Evolutionary conservation across 1,284 basidiomycete species (phyloP).

Genomic region (Heterobasidion irregulare): DNA sequence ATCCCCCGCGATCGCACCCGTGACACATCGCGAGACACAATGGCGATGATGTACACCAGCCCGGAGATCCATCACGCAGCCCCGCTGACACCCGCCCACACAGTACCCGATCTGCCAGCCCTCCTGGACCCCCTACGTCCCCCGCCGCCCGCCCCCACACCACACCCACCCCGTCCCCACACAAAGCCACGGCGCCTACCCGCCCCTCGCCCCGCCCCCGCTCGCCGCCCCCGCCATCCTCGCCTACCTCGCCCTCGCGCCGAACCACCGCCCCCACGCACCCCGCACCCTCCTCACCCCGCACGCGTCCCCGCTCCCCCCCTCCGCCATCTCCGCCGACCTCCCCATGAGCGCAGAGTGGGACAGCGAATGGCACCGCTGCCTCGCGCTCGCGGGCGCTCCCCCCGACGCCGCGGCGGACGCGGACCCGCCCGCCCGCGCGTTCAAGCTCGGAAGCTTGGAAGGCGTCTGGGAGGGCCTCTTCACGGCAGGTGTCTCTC

Average conservation of each 20-base stretch:
- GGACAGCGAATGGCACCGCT: conserved; percentile 49
- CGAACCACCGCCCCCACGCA: conserved; percentile 18
- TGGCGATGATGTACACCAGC: too few species aligned
- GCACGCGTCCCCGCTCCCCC: conserved; percentile 27
- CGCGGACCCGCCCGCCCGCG: conserved; percentile 26
- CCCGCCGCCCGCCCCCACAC: conserved; percentile 21
- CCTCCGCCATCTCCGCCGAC: conserved; percentile 18
- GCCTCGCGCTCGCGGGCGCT: conserved; percentile 27
- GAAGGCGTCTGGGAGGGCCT: conserved; percentile 72
- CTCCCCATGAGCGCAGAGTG: conserved; percentile 18
- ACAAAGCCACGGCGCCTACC: conserved; percentile 34
- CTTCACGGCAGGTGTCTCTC: conserved; percentile 46
- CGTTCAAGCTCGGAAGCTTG: conserved; percentile 54
- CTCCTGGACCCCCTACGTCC: conserved; percentile 53
- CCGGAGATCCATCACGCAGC: too few species aligned
- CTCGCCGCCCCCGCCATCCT: conserved; percentile 64
- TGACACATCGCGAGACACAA: too few species aligned
- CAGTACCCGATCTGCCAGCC: conserved; percentile 54
- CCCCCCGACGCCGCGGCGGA: conserved; percentile 13
- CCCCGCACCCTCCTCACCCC: conserved; percentile 21
- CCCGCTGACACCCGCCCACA: not conserved
- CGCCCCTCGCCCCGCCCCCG: conserved; percentile 46
- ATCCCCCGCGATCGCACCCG: too few species aligned
- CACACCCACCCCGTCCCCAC: too few species aligned
- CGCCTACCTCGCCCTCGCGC: conserved; percentile 49